A percentile compares a stretch with the other conserved stretches of the same genome.
Evolutionary conservation across 805 yeast genomes (phyloP).

Genomic region (Candida maris): DNA sequence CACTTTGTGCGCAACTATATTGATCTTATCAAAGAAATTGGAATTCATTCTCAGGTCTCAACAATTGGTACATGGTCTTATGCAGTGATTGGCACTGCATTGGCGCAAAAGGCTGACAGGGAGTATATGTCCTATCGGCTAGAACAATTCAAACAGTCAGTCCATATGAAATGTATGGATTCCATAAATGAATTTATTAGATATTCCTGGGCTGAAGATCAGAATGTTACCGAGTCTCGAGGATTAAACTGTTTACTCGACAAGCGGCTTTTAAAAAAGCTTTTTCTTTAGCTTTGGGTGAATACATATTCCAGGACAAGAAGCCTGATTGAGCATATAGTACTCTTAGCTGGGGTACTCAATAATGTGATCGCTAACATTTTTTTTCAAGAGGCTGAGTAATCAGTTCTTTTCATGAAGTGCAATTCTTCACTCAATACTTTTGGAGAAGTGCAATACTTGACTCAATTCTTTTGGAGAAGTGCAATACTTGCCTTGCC

Average conservation of each 20-base stretch:
- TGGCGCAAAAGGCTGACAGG: constrained; percentile 4
- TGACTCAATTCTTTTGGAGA: neutral
- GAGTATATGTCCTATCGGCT: constrained; percentile 11
- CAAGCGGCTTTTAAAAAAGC: neutral
- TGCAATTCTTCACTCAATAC: neutral
- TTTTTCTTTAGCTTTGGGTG: neutral
- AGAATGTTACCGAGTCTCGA: neutral
- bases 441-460: neutral
- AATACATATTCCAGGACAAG: no score
- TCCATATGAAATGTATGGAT: constrained; percentile 5
- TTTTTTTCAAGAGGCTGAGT: no score
- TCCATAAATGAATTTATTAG: constrained; percentile 3
- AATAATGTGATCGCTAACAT: no score
- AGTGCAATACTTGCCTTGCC: neutral
- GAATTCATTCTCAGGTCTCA: constrained; percentile 9
- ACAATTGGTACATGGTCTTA: constrained; percentile 16
- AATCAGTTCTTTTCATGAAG: no score
- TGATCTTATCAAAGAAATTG: constrained; percentile 4
- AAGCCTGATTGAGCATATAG: no score
- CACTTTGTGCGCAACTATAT: constrained; percentile 1
- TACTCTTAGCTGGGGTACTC: no score
- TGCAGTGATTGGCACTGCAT: constrained; percentile 13
- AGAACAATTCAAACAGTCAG: constrained; percentile 8
- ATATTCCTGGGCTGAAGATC: neutral
- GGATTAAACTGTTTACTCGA: neutral